Percentiles rank a stretch among this genome's conserved stretches.
These are phyloP conservation scores for Adansonia grandidieri DNA, from an alignment of 441 rosid species.

Conservation along the genomic window DNA sequence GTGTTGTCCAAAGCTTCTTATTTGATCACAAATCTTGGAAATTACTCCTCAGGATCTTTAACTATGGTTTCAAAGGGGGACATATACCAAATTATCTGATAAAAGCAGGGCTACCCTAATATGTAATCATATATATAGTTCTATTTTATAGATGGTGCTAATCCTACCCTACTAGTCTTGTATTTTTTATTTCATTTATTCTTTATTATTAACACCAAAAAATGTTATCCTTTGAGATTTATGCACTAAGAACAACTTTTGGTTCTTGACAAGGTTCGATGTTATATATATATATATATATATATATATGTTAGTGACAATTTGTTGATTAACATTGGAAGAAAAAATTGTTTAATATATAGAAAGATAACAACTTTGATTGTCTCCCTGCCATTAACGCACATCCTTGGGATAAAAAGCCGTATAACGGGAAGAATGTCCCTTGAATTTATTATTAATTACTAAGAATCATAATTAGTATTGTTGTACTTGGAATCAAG, in stretches of 20 bases:
- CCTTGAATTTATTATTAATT: neutral
- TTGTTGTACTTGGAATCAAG: neutral
- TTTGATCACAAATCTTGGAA: neutral
- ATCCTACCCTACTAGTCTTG: neutral
- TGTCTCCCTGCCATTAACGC: neutral
- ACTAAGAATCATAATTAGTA: neutral
- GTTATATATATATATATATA: neutral
- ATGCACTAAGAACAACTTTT: neutral
- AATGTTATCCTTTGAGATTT: constrained; percentile 2
- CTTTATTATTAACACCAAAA: neutral
- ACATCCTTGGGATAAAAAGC: neutral
- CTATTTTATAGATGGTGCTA: neutral
- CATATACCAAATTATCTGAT: neutral
- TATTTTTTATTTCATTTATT: neutral
- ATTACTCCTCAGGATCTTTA: neutral
- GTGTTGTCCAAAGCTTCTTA: neutral
- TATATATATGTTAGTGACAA: constrained; percentile 6
- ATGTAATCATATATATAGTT: neutral
- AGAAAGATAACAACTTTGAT: neutral
- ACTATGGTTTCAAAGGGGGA: neutral
- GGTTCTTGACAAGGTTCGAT: constrained; percentile 6
- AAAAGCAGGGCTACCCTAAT: neutral
- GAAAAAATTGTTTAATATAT: neutral
- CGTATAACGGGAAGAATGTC: neutral
- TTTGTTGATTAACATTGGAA: constrained; percentile 3